Base-by-base conservation (phyloP, 2,329 filamentous ascomycete genomes). In the Alternaria postmessia region DNA sequence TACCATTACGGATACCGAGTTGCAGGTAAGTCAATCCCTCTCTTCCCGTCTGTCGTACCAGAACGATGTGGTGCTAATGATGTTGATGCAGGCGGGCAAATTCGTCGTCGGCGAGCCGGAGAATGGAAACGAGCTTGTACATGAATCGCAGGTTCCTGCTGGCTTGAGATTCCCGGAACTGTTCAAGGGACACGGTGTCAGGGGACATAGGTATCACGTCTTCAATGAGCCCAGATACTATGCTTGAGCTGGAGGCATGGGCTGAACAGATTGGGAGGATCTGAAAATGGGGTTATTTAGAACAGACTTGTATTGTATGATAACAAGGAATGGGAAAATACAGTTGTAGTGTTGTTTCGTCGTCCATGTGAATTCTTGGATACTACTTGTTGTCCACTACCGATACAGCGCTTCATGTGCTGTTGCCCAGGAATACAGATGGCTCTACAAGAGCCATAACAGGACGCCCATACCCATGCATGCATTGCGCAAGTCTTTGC, bases 1-100 rank as follows among this genome's bases (percentile, higher is more conserved):
- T 69, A 96, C 92, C 2, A 98, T 99, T 69, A 99, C 95, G 12
- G 95, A 99, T 76, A 99, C 95, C 2, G 95, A 99, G 81, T 84
- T 99, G 56, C 95, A 99, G 84, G 91, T 89, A 81, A 73, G 82
- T 72, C 3, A 8, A 48, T 20, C 41, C 28, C 24, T 32, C 28
- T 32, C 24, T 9, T 22, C 36, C 49, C n/a, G 2, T 7, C n/a
- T 34, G 2, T 7, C 9, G 9, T 20, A 5, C 3, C 9, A 8
- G n/a, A n/a, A 39, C 18, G 12, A 6, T 18, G 9, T 5, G 6
- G 22, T 51, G 16, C 57, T 56, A 47, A 56, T 39, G 2, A 12
- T 38, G 4, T 42, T 28, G 20, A 34, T 39, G 30, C 67, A 89
- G 87, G 82, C 96, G 32, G 95, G 92, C 69, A 98, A 98, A 79